These are phyloP conservation scores for Penicillium vulpinum DNA, from an alignment of 2,329 filamentous ascomycete species.

Conservation along the genomic window DNA sequence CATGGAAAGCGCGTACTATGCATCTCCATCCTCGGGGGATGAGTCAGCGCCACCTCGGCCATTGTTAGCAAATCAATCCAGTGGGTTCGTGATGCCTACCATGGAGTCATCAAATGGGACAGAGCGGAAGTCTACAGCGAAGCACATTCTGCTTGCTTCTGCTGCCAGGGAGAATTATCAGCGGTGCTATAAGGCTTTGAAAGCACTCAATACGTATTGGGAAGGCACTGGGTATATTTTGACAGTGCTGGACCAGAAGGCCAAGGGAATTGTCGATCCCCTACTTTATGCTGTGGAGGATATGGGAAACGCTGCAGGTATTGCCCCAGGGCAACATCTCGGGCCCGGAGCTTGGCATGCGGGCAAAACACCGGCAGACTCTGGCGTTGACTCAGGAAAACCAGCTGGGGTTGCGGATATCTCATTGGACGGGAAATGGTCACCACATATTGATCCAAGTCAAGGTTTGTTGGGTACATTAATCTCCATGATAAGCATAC, in stretches of 20 bases:
- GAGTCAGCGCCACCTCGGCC: conserved; percentile 49
- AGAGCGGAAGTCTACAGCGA: conserved; percentile 46
- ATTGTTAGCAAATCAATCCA: conserved; percentile 33
- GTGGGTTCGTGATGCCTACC: conserved; percentile 37
- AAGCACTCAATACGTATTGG: conserved; percentile 82
- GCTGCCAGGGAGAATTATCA: conserved; percentile 86
- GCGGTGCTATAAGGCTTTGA: conserved; percentile 77
- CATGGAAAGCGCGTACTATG: conserved; percentile 74
- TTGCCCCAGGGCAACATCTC: conserved; percentile 53
- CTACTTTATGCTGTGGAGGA: conserved; percentile 68
- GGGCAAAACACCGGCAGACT: conserved; percentile 34
- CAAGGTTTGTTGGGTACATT: conserved; percentile 46
- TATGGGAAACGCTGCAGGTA: conserved; percentile 68
- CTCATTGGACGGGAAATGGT: conserved; percentile 37
- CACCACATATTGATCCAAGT: conserved; percentile 51
- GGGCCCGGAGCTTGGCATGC: conserved; percentile 53
- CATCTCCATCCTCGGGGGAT: conserved; percentile 64
- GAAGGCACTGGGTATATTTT: conserved; percentile 83
- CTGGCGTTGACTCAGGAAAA: conserved; percentile 24
- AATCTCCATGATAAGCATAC: conserved; percentile 9
- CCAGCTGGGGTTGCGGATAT: conserved; percentile 26
- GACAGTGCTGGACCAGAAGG: conserved; percentile 81
- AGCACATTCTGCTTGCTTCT: conserved; percentile 75
- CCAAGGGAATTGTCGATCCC: conserved; percentile 80
- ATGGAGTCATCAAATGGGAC: conserved; percentile 30